These are phyloP conservation scores for Tephrocybe sp. DNA, from an alignment of 768 basidiomycete species.

Conservation along the genomic window DNA sequence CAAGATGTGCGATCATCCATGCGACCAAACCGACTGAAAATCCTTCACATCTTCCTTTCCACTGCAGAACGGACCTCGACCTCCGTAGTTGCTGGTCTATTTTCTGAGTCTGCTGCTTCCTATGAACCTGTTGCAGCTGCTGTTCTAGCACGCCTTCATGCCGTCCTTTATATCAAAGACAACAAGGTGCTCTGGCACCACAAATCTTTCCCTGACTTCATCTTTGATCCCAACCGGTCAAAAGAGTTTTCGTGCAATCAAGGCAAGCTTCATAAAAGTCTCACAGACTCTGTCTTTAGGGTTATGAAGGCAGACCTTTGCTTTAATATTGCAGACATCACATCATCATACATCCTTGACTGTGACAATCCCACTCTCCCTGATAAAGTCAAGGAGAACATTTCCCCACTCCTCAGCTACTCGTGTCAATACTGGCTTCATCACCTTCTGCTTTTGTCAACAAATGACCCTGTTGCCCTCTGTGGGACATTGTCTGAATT, in stretches of 20 bases:
- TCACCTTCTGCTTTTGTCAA: background rate
- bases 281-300: slow-evolving; percentile 16
- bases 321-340: slow-evolving; percentile 22
- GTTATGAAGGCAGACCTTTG: slow-evolving; percentile 16
- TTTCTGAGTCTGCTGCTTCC: too few relatives aligned
- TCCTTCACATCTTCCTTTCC: slow-evolving; percentile 17
- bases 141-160: slow-evolving; percentile 15
- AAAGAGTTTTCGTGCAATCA: background rate
- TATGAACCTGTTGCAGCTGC: too few relatives aligned
- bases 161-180: slow-evolving; percentile 21
- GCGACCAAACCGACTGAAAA: too few relatives aligned
- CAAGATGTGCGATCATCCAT: too few relatives aligned
- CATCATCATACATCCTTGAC: slow-evolving; percentile 19
- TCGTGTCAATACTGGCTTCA: slow-evolving; percentile 6
- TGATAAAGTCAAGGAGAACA: slow-evolving; percentile 13
- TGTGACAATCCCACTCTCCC: slow-evolving; percentile 1
- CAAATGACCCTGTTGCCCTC: background rate
- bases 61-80: slow-evolving; percentile 17
- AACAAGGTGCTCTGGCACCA: slow-evolving; percentile 20
- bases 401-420: background rate
- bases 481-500: slow-evolving; percentile 7
- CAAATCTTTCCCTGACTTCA: slow-evolving; percentile 23
- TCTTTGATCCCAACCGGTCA: slow-evolving; percentile 12
- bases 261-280: background rate
- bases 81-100: slow-evolving; percentile 10